Base-by-base conservation (phyloP, 78 protist genomes). In the Tieghemostelium lacteum region DNA sequence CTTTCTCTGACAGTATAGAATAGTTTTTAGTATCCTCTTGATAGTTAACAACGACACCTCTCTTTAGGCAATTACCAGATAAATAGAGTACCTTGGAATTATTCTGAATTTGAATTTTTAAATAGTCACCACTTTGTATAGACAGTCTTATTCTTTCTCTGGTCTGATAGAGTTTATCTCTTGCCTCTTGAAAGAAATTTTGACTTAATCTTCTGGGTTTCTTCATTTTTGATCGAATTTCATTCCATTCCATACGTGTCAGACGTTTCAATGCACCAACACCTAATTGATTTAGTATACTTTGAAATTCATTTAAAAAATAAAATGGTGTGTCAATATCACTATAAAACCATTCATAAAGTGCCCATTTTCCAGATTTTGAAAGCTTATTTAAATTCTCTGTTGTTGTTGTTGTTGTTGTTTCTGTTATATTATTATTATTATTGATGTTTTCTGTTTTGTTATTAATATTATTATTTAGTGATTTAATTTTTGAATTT, bases 301-400 rank as follows among this genome's bases (percentile, higher is more conserved):
- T 19, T 58, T 80, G 89, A 58, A 80, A 80, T 42, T 80, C 89
- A 60, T 69, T 80, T 19, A 57, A 80, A 57, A 80, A 80, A 42
- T 57, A 80, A 40, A 80, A 80, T 54, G 89, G 89, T 22, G 89
- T 50, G 28, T 80, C 89, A 8, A 80, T 29, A 58, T 80, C 89
- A 69, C 89, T 80, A 58, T 80, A 80, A 57, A 80, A 80, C 89
- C 89, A 80, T 69, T 80, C 89, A 58, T 57, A 80, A 33, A 28
- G 34, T 69, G 89, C 75, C 89, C 89, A 80, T 31, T 58, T 55
- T 1, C 77, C 77, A 20, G 89, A 16, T 19, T 26, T 34, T 29
- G 70, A 58, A 55, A 66, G 54, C 29, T 65, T 10, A 36, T 63
- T 60, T 28, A n/a, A 29, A 24, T 22, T 29, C 19, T 5, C 17